Evolutionary conservation across 1,284 basidiomycete genomes (phyloP).

Genomic region (Kwoniella shivajii): DNA sequence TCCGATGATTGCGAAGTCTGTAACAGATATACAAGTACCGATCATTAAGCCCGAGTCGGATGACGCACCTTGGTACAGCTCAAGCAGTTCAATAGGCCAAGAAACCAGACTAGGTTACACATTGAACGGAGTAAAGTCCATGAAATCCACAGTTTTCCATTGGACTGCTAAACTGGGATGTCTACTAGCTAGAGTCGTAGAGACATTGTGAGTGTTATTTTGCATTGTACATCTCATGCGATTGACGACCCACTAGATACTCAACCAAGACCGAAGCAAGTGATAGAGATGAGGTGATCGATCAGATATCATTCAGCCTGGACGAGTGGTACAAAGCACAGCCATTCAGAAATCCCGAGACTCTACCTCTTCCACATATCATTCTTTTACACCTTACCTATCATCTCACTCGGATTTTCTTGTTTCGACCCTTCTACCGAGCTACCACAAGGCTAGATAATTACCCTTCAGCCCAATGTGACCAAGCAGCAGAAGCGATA

Average conservation of each 20-base stretch:
- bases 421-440: constrained; percentile 26
- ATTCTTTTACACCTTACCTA: constrained; percentile 23
- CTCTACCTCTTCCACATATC: constrained; percentile 23
- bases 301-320: constrained; percentile 10
- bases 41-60: constrained; percentile 9
- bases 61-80: constrained; percentile 9
- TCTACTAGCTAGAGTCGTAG: constrained; percentile 15
- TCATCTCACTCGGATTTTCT: constrained; percentile 21
- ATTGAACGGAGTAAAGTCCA: constrained; percentile 15
- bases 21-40: constrained; percentile 8
- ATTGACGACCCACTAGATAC: constrained; percentile 11
- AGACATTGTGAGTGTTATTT: constrained; percentile 14
- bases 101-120: background rate
- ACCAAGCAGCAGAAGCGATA: constrained; percentile 16
- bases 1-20: constrained; percentile 14
- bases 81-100: background rate
- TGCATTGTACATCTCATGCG: background rate
- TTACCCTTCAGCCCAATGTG: constrained; percentile 17
- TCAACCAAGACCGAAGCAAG: constrained; percentile 4
- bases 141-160: constrained; percentile 26
- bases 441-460: background rate
- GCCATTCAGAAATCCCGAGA: constrained; percentile 13
- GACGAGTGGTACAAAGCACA: constrained; percentile 16
- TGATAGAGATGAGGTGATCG: constrained; percentile 1
- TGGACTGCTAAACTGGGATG: constrained; percentile 15